Percentiles rank a stretch among this genome's conserved stretches.
phyloP scores from a whole-genome alignment of 805 yeast genomes.

The Hanseniaspora jakobsenii region DNA sequence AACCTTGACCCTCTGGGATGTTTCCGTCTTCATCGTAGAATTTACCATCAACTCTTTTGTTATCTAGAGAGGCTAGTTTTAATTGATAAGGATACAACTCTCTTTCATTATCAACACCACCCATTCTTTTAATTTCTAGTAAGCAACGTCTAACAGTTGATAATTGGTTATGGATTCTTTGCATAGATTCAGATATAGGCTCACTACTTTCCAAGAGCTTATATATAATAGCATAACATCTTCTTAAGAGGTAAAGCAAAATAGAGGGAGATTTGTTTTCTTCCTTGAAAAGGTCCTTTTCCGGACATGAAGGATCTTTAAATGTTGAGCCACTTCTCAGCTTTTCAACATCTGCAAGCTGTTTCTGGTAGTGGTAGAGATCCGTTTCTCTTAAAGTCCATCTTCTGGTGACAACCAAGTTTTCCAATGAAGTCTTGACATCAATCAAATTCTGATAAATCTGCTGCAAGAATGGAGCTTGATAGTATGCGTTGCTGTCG shows the following conservation, averaged over 20 bases:
- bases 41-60: conserved; percentile 79
- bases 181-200: conserved; percentile 88
- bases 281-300: conserved; percentile 17
- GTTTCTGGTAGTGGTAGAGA: conserved; percentile 67
- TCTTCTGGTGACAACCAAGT: conserved; percentile 77
- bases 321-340: conserved; percentile 53
- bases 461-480: conserved; percentile 42
- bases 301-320: conserved; percentile 21
- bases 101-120: conserved; percentile 75
- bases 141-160: conserved; percentile 84
- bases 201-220: conserved; percentile 82
- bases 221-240: conserved; percentile 85
- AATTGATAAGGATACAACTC: conserved; percentile 93
- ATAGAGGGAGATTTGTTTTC: conserved; percentile 47
- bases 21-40: conserved; percentile 68
- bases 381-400: conserved; percentile 98
- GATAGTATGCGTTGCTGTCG: conserved; percentile 25
- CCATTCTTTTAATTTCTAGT: conserved; percentile 80
- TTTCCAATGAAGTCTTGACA: conserved; percentile 64
- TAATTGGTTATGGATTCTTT: conserved; percentile 86
- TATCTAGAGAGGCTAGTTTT: conserved; percentile 83
- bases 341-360: conserved; percentile 62
- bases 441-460: conserved; percentile 53
- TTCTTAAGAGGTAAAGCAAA: conserved; percentile 64
- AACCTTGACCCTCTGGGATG: conserved; percentile 96